Evolutionary conservation across 352 stramenopile species (phyloP), one percentile per base, ranked within the genome.

Genomic region (Pythium dissotocum): DNA sequence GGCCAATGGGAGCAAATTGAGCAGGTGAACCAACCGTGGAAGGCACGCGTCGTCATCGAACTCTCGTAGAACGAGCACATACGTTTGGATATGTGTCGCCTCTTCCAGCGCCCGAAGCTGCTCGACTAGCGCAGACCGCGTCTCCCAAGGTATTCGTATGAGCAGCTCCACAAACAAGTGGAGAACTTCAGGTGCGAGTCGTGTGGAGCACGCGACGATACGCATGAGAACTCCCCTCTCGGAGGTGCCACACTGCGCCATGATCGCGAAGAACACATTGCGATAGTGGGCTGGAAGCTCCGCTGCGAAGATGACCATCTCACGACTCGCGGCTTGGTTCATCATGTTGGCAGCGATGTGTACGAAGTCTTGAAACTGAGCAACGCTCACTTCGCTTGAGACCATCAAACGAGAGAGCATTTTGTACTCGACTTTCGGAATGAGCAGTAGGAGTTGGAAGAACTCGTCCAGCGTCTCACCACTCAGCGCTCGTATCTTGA

Each of bases 301-400:
- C 6, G 83, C 69, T 6, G 80, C 68, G 56, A 90, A 90, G 30
- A 81, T 85, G 13, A 87, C 74, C 16, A 89, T 72, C 44, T 90
- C 83, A 35, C 83, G 78, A 18, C 77, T 89, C 9, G 80, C 84
- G 2, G 83, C 83, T 54, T 91, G 82, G 60, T 90, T 91, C 82
- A 87, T 88, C 71, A 91, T 82, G 24, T 81, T 80, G 9, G 78
- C 77, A 0, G 80, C 78, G 32, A 91, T 76, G 2, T 76, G 75
- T 14, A 88, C 62, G 36, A 91, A 82, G 2, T 64, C 54, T 32
- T 82, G 46, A 6, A 90, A 63, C 30, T 89, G 75, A 0, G 74
- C 32, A 1, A 64, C 32, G 7, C 49, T 79, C n/a, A 90, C 72
- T 40, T 89, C 73, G 35, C 69, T 57, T 2, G 77, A 89, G 0